A percentile compares a stretch with the other conserved stretches of the same genome.
Conservation (phyloP, 805 yeast species). For the Metschnikowia koreensis region DNA sequence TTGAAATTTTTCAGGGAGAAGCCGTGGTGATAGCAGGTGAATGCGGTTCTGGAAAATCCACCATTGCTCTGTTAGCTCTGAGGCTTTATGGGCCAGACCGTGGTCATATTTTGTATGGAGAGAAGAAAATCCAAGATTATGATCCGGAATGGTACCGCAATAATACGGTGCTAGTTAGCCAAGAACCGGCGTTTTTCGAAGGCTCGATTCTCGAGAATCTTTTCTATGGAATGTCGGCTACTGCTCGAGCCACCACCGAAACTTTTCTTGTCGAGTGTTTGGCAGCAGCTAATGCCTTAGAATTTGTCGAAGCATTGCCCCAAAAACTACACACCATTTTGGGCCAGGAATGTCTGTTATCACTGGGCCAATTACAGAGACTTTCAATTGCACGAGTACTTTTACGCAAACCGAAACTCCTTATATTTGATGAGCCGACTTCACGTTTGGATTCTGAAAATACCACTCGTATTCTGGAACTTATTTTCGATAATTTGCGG, state of each 20-base stretch:
- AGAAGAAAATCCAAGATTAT: constrained; percentile 45
- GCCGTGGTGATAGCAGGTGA: constrained; percentile 73
- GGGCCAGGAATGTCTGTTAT: constrained; percentile 50
- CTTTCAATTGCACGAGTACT: constrained; percentile 82
- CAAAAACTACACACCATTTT: constrained; percentile 59
- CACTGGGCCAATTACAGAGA: constrained; percentile 92
- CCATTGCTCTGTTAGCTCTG: constrained; percentile 57
- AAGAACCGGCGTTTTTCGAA: constrained; percentile 66
- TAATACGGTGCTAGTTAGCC: constrained; percentile 69
- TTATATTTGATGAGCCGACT: constrained; percentile 88
- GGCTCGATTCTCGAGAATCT: constrained; percentile 75
- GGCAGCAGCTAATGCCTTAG: constrained; percentile 48
- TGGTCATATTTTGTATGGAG: constrained; percentile 45
- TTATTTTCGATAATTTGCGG: constrained; percentile 38
- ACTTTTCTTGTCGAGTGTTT: constrained; percentile 39
- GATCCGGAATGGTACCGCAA: constrained; percentile 50
- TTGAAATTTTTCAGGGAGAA: constrained; percentile 46
- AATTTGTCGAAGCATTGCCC: constrained; percentile 54
- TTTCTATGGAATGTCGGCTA: constrained; percentile 50
- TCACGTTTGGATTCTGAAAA: constrained; percentile 77
- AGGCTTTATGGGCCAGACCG: constrained; percentile 47
- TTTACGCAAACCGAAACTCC: constrained; percentile 57
- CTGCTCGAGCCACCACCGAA: constrained; percentile 16
- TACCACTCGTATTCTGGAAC: constrained; percentile 45
- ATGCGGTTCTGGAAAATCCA: constrained; percentile 92